Percentiles rank a stretch among this genome's conserved stretches.
phyloP scores from a whole-genome alignment of 2,329 filamentous ascomycete species.

The Beauveria caledonica region DNA sequence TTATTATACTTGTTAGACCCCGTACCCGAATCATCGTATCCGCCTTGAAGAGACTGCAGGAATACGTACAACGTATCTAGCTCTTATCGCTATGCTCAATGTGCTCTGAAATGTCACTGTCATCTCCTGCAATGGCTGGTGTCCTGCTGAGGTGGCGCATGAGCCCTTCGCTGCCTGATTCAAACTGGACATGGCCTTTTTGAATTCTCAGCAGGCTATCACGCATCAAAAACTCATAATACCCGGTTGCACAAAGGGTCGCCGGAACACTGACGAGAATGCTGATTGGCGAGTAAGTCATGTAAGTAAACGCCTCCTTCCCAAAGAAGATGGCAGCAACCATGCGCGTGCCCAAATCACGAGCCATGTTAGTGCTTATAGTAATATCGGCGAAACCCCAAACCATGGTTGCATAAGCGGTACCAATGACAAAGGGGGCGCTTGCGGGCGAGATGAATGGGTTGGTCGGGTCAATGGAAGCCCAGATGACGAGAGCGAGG shows the following conservation, averaged over 20 bases:
- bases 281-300: slow-evolving; percentile 40
- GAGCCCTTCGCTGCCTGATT: slow-evolving; percentile 15
- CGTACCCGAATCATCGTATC: no score
- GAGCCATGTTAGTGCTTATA: slow-evolving; percentile 48
- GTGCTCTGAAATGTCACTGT: background rate
- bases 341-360: slow-evolving; percentile 50
- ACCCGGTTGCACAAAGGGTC: slow-evolving; percentile 44
- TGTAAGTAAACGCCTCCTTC: slow-evolving; percentile 19
- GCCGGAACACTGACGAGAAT: slow-evolving; percentile 50
- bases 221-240: slow-evolving; percentile 46
- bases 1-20: no score
- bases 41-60: no score
- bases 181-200: slow-evolving; percentile 33
- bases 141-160: slow-evolving; percentile 14
- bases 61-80: no score
- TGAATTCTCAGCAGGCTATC: slow-evolving; percentile 44
- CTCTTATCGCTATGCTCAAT: background rate
- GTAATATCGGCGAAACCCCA: slow-evolving; percentile 50
- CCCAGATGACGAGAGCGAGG: slow-evolving; percentile 50
- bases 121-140: background rate
- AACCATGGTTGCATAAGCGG: slow-evolving; percentile 44
- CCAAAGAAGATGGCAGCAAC: slow-evolving; percentile 47
- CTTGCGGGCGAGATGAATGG: slow-evolving; percentile 41
- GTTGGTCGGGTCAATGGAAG: slow-evolving; percentile 48
- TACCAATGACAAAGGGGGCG: slow-evolving; percentile 46